Percentiles rank a stretch among this genome's conserved stretches.
These are phyloP conservation scores for Ophiostoma angusticollis DNA, from an alignment of 2,329 filamentous ascomycete species.

Conservation along the genomic window DNA sequence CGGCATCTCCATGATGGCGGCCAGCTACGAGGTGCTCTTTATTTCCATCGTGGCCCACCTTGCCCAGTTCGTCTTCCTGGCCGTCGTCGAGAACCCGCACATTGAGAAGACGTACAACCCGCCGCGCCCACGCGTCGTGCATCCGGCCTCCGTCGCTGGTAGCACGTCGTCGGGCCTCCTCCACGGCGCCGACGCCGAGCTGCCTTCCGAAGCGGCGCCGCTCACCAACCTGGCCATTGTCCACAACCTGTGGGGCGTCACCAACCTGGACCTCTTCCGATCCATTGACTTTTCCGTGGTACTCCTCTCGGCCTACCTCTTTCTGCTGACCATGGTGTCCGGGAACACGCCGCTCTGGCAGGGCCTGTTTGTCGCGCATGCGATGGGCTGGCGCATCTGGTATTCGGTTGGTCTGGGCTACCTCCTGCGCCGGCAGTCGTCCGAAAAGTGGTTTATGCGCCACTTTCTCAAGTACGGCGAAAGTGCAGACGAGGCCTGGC, in stretches of 20 bases:
- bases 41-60: slow-evolving; percentile 93
- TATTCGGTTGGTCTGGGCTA: slow-evolving; percentile 79
- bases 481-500: slow-evolving; percentile 81
- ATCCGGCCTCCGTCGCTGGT: slow-evolving; percentile 16
- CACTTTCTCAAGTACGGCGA: slow-evolving; percentile 98
- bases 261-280: slow-evolving; percentile 79
- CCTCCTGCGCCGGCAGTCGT: slow-evolving; percentile 74
- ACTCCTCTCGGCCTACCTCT: slow-evolving; percentile 63
- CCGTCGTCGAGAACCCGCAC: slow-evolving; percentile 87
- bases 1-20: slow-evolving; percentile 94
- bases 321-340: slow-evolving; percentile 59
- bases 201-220: not conserved
- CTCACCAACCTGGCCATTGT: too few relatives aligned
- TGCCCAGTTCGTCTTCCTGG: slow-evolving; percentile 86
- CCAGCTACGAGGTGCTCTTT: slow-evolving; percentile 93
- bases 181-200: slow-evolving; percentile 9
- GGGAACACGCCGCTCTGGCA: slow-evolving; percentile 67
- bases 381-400: slow-evolving; percentile 77
- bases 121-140: slow-evolving; percentile 56
- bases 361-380: slow-evolving; percentile 67
- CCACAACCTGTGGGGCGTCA: slow-evolving; percentile 70
- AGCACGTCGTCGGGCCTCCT: too few relatives aligned
- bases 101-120: slow-evolving; percentile 97
- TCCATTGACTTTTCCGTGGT: slow-evolving; percentile 73
- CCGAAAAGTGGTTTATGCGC: slow-evolving; percentile 85